Evolutionary conservation across 305 asterid genomes (phyloP), one percentile per base, ranked within the genome.

Genomic region (Withania somnifera): DNA sequence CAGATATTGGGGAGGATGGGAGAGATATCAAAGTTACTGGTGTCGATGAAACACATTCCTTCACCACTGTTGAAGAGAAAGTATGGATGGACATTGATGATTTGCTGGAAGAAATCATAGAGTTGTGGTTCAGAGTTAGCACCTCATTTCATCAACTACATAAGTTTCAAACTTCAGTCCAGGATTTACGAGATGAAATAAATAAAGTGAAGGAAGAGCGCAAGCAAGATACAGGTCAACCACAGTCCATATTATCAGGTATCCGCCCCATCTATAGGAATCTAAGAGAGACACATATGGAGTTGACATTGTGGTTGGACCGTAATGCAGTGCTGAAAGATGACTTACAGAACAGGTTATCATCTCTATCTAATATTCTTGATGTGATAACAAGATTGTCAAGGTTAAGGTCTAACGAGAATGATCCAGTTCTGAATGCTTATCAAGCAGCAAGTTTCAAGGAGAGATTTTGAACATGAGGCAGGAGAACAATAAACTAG

Each of bases 51-150:
- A 63, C 83, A 22, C 88, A 81, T 38, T 68, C 82, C 36, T 61
- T 69, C 77, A 81, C 88, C 53, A 80, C 83, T 28, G 80, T 86
- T 52, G 91, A 87, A 71, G 89, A 89, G 60, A 87, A 86, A 64
- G 88, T 89, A 11, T 88, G 90, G 13, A 81, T 86, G 85, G 91
- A 87, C 75, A 89, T 89, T 47, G 91, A 89, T 45, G 88, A 85
- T 13, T 57, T 89, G 85, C 83, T 87, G 83, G 91, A 89, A 60
- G 89, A 89, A 56, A 89, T 87, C 84, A 84, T 89, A 60, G 90
- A 86, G 30, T 86, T 89, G 83, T 89, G 91, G 91, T 87, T 89
- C 86, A 87, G 86, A 69, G 87, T 87, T 68, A 89, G 91, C 84
- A 78, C 86, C 64, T 81, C 89, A n/a, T 84, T 84, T 81, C 87